Percentiles rank a stretch among this genome's conserved stretches.
These are phyloP conservation scores for Lippia alba DNA, from an alignment of 305 asterid species.

Conservation along the genomic window DNA sequence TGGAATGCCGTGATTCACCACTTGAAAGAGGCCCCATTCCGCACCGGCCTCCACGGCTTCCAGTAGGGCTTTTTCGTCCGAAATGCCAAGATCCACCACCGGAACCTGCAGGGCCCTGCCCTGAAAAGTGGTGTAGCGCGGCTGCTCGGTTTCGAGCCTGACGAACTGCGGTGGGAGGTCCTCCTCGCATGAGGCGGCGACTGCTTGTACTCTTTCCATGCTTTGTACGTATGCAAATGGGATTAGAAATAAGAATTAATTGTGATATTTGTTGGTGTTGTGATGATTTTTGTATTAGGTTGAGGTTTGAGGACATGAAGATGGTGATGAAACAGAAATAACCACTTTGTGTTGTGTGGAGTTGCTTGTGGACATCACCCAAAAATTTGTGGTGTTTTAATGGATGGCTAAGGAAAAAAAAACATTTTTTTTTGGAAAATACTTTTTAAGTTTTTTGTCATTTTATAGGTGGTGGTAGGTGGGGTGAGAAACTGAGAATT, in stretches of 20 bases:
- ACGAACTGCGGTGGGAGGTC: slow-evolving; percentile 67
- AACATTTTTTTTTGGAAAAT: no score
- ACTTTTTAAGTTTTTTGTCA: no score
- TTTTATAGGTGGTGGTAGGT: no score
- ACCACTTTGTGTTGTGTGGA: neutral
- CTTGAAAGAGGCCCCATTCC: slow-evolving; percentile 74
- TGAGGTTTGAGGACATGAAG: neutral
- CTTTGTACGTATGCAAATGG: neutral
- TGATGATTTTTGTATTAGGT: neutral
- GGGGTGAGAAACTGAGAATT: no score
- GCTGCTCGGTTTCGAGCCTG: slow-evolving; percentile 68
- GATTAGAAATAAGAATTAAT: neutral
- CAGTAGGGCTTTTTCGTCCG: slow-evolving; percentile 33
- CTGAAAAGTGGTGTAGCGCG: slow-evolving; percentile 53
- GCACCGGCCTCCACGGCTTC: slow-evolving; percentile 44
- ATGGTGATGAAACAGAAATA: neutral
- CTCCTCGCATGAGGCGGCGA: slow-evolving; percentile 31
- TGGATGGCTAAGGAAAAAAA: neutral
- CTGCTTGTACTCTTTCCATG: slow-evolving; percentile 42
- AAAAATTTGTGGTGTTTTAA: neutral
- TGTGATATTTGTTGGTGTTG: neutral
- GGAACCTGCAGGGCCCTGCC: slow-evolving; percentile 50
- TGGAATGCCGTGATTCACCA: slow-evolving; percentile 72
- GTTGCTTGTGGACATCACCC: neutral
- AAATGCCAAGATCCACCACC: slow-evolving; percentile 48